These are phyloP conservation scores for Blastosporella zonata DNA, from an alignment of 1,284 basidiomycete species.

Conservation along the genomic window DNA sequence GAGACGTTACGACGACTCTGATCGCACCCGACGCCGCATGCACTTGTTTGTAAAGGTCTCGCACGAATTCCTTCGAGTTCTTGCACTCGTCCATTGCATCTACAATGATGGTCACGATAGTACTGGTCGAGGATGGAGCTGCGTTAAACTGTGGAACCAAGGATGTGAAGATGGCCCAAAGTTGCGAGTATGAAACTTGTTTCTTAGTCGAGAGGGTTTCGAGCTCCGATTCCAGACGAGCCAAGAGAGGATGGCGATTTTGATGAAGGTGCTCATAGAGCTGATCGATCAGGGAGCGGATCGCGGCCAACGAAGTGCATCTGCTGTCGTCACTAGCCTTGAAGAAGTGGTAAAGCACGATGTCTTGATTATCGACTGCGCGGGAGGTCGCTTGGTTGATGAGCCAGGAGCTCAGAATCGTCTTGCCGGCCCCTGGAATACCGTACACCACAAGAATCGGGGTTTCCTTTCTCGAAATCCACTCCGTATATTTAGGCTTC, in stretches of 20 bases:
- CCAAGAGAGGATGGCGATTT: background rate
- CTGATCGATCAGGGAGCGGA: background rate
- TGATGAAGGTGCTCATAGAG: background rate
- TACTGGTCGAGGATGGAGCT: background rate
- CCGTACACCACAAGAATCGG: background rate
- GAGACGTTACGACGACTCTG: background rate
- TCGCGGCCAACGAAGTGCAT: background rate
- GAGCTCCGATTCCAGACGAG: background rate
- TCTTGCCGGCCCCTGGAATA: conserved; percentile 5
- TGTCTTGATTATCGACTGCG: background rate
- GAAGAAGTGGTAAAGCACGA: conserved; percentile 8
- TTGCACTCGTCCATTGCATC: background rate
- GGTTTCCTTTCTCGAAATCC: background rate
- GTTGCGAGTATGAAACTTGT: too few relatives aligned
- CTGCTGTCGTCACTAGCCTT: background rate
- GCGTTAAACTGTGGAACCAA: background rate
- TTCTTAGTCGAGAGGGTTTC: too few relatives aligned
- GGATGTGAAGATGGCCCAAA: background rate
- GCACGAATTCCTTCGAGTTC: background rate
- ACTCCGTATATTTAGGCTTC: background rate
- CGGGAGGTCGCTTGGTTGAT: background rate
- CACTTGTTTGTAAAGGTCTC: background rate
- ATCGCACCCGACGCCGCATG: background rate
- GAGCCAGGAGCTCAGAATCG: conserved; percentile 4
- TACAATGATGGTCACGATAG: background rate